These are phyloP conservation scores for Leccinum fuscescens DNA, from an alignment of 1,284 basidiomycete genomes.

Conservation along the genomic window DNA sequence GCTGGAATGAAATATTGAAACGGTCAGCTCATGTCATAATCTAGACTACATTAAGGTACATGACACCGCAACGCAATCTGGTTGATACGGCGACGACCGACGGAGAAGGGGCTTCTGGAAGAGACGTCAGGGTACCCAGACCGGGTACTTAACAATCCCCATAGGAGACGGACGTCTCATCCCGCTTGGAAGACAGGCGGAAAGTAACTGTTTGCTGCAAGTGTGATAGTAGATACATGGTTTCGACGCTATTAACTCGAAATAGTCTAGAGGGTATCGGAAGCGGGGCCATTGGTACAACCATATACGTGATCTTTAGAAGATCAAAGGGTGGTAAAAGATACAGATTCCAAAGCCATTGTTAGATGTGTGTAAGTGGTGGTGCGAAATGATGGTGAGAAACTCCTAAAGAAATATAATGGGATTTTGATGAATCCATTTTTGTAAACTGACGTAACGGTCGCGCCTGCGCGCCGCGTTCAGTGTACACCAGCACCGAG, in stretches of 20 bases:
- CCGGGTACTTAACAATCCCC: neutral
- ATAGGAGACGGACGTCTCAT: neutral
- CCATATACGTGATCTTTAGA: constrained; percentile 23
- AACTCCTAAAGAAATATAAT: constrained; percentile 17
- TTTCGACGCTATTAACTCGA: constrained; percentile 28
- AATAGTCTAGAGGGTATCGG: constrained; percentile 33
- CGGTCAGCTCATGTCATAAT: neutral
- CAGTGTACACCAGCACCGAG: constrained; percentile 43
- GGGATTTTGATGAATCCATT: constrained; percentile 20
- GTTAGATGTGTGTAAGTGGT: constrained; percentile 19
- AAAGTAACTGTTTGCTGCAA: constrained; percentile 7
- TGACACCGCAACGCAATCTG: neutral
- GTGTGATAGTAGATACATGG: constrained; percentile 31
- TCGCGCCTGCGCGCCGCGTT: constrained; percentile 23
- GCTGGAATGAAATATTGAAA: constrained; percentile 5
- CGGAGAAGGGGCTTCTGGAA: neutral
- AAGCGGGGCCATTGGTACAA: constrained; percentile 21
- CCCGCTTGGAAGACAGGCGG: neutral
- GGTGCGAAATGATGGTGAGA: constrained; percentile 28
- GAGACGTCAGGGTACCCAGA: neutral
- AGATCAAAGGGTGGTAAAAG: constrained; percentile 18
- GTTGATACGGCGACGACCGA: constrained; percentile 7
- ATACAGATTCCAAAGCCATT: constrained; percentile 30
- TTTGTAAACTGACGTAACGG: constrained; percentile 18
- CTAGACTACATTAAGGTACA: constrained; percentile 1